These are phyloP conservation scores for Corinectria fuckeliana DNA, from an alignment of 2,329 filamentous ascomycete genomes.

Conservation along the genomic window DNA sequence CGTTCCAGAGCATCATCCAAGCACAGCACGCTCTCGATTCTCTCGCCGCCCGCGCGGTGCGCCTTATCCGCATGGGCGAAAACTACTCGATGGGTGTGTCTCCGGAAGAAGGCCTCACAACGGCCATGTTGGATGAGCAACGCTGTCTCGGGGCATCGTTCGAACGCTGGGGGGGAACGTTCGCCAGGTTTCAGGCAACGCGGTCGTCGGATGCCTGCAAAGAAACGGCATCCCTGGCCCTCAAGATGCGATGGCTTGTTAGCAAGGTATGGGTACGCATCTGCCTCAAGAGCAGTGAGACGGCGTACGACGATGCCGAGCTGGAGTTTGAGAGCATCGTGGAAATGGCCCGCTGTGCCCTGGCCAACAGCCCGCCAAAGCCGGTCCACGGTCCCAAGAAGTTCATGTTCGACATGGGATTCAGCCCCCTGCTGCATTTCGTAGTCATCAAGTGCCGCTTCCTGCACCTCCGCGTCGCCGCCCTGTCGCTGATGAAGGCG, in stretches of 20 bases:
- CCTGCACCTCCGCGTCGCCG: constrained; percentile 44
- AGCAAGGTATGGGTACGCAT: constrained; percentile 43
- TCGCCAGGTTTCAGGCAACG: constrained; percentile 25
- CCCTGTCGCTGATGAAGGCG: constrained; percentile 41
- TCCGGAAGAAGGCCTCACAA: constrained; percentile 20
- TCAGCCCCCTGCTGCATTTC: constrained; percentile 47
- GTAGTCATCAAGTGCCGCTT: constrained; percentile 48
- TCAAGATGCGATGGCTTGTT: constrained; percentile 43
- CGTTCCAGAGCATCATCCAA: constrained; percentile 26
- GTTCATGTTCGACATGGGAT: constrained; percentile 52
- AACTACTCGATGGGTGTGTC: constrained; percentile 29
- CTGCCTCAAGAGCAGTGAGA: constrained; percentile 42
- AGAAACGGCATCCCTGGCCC: constrained; percentile 23
- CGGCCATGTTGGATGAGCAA: constrained; percentile 32
- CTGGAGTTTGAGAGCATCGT: constrained; percentile 42
- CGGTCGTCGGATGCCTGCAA: background rate
- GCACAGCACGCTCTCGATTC: constrained; percentile 42
- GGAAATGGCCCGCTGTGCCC: constrained; percentile 30
- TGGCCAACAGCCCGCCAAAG: background rate
- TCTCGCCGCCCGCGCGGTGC: constrained; percentile 36
- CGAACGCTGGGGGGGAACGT: constrained; percentile 40
- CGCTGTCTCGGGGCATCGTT: constrained; percentile 29
- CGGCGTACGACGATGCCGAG: constrained; percentile 42
- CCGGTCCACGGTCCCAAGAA: constrained; percentile 27
- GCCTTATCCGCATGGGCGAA: constrained; percentile 41